These are phyloP conservation scores for Whalleya microplaca DNA, from an alignment of 2,329 filamentous ascomycete genomes.

Conservation along the genomic window DNA sequence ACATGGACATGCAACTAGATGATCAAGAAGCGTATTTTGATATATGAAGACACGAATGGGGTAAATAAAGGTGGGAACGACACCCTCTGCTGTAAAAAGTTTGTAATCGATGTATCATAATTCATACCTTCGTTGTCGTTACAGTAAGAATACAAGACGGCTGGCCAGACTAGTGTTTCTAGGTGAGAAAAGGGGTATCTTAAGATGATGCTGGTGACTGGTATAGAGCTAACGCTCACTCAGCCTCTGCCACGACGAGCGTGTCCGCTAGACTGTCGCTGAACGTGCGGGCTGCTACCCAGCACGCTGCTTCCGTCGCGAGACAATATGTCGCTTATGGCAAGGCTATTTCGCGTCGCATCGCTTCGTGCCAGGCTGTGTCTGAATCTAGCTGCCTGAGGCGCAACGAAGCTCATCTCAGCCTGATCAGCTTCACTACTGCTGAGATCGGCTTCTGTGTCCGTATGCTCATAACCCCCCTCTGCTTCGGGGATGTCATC, in stretches of 20 bases:
- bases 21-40: slow-evolving; percentile 6
- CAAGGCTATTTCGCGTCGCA: slow-evolving; percentile 55
- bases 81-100: slow-evolving; percentile 10
- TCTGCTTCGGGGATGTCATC: slow-evolving; percentile 71
- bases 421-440: slow-evolving; percentile 47
- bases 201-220: slow-evolving; percentile 16
- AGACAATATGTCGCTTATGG: slow-evolving; percentile 59
- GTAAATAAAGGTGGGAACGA: slow-evolving; percentile 8
- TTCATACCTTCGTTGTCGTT: slow-evolving; percentile 29
- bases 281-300: slow-evolving; percentile 56
- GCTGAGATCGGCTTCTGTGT: slow-evolving; percentile 69
- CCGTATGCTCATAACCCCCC: slow-evolving; percentile 75
- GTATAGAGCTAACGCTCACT: not conserved
- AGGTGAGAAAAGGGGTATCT: slow-evolving; percentile 29
- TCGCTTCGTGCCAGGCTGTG: slow-evolving; percentile 46
- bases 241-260: slow-evolving; percentile 28
- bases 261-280: slow-evolving; percentile 36
- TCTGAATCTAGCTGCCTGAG: slow-evolving; percentile 38
- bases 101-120: slow-evolving; percentile 39
- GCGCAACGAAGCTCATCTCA: slow-evolving; percentile 43
- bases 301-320: slow-evolving; percentile 61
- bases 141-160: slow-evolving; percentile 24
- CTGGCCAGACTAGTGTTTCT: slow-evolving; percentile 8
- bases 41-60: slow-evolving; percentile 16
- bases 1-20: slow-evolving; percentile 4